Evolutionary conservation across 805 yeast genomes (phyloP).

Genomic region (Yamadazyma sp.): DNA sequence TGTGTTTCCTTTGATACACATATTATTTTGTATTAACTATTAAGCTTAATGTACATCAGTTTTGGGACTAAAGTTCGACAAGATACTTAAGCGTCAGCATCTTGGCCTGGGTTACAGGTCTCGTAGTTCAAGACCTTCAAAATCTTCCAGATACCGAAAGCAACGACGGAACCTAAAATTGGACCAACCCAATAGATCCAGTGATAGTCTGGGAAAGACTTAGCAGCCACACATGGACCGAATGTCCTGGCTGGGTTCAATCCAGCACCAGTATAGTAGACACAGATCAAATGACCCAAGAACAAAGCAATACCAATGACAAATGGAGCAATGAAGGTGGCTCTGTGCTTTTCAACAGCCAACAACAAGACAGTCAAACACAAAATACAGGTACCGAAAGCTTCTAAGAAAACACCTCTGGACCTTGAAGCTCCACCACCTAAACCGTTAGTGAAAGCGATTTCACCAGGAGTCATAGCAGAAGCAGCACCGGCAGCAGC

Average conservation of each 20-base stretch:
- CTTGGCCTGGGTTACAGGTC: conserved; percentile 63
- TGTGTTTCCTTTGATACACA: no score
- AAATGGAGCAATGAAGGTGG: conserved; percentile 77
- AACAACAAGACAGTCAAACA: conserved; percentile 76
- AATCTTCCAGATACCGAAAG: conserved; percentile 65
- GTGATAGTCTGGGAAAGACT: conserved; percentile 75
- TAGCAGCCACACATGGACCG: conserved; percentile 78
- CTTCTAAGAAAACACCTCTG: conserved; percentile 80
- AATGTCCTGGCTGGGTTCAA: conserved; percentile 87
- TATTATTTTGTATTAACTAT: conserved; percentile 3
- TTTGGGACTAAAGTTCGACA: no score
- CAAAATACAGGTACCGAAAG: conserved; percentile 72
- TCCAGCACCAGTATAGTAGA: conserved; percentile 88
- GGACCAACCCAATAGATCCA: conserved; percentile 97
- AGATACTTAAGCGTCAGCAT: conserved; percentile 45
- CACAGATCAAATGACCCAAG: conserved; percentile 77
- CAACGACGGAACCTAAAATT: conserved; percentile 63
- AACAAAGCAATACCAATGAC: conserved; percentile 81
- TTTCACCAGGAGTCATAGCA: conserved; percentile 81
- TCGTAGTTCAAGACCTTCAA: conserved; percentile 67
- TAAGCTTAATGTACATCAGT: conserved; percentile 1
- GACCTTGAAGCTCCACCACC: conserved; percentile 71
- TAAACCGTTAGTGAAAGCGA: conserved; percentile 67
- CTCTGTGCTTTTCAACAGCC: conserved; percentile 79
- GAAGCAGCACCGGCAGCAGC: conserved; percentile 89